These are phyloP conservation scores for Leccinum barrowsii DNA, from an alignment of 768 basidiomycete species.

Conservation along the genomic window DNA sequence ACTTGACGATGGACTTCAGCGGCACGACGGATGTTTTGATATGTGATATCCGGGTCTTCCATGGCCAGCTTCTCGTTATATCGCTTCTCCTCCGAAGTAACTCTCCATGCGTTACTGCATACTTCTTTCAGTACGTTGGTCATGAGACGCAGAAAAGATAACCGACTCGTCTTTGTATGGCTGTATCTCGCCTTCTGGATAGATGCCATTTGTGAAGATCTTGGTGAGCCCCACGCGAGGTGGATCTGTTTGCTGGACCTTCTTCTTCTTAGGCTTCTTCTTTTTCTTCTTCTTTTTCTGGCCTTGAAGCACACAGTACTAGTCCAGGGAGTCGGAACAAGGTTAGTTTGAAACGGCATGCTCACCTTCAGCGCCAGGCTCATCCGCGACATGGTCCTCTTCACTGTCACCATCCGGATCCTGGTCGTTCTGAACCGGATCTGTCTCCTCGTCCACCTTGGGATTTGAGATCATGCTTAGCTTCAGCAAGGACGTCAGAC, in stretches of 20 bases:
- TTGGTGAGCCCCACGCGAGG: slow-evolving; percentile 87
- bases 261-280: slow-evolving; percentile 89
- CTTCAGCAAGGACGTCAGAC: background rate
- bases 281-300: slow-evolving; percentile 92
- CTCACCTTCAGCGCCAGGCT: slow-evolving; percentile 28
- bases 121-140: background rate
- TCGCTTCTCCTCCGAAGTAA: slow-evolving; percentile 87
- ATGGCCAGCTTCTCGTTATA: slow-evolving; percentile 73
- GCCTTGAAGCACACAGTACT: slow-evolving; percentile 28
- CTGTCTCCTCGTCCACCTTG: slow-evolving; percentile 14
- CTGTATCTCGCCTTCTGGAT: slow-evolving; percentile 88
- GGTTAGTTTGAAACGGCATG: background rate
- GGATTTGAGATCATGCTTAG: slow-evolving; percentile 20
- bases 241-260: slow-evolving; percentile 80
- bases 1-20: slow-evolving; percentile 97
- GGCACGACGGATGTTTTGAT: slow-evolving; percentile 84
- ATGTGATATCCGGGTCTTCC: slow-evolving; percentile 81
- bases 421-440: slow-evolving; percentile 15
- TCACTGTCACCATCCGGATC: slow-evolving; percentile 31
- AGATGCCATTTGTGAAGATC: slow-evolving; percentile 81
- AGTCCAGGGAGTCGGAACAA: background rate
- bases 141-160: background rate
- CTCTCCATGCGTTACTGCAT: slow-evolving; percentile 81
- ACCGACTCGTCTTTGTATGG: slow-evolving; percentile 91
- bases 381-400: slow-evolving; percentile 31